Conservation (phyloP, 257 asterid species). For the Solanum megistacrolobum region DNA sequence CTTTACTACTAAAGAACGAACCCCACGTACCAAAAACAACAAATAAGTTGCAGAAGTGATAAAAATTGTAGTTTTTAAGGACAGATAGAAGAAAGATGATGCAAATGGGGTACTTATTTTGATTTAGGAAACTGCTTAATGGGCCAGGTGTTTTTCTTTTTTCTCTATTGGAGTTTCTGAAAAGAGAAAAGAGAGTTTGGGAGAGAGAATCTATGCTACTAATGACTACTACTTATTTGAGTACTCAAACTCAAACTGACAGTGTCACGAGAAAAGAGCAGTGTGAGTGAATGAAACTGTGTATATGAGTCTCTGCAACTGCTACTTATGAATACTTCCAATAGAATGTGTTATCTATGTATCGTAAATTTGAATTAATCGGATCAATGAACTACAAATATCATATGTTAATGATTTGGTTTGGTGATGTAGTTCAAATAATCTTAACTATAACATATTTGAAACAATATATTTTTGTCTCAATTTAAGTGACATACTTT, state of each 20-base stretch:
- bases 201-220: constrained; percentile 1
- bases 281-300: constrained; percentile 29
- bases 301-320: constrained; percentile 2
- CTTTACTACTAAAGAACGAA: neutral
- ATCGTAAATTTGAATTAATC: neutral
- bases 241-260: neutral
- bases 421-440: neutral
- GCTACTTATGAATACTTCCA: neutral
- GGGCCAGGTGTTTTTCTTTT: constrained; percentile 62
- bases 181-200: neutral
- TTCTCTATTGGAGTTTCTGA: neutral
- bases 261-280: constrained; percentile 60
- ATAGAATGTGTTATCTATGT: neutral
- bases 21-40: neutral
- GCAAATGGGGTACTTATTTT: constrained; percentile 13
- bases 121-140: constrained; percentile 35
- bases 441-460: neutral
- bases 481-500: neutral
- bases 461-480: fast-evolving
- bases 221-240: neutral
- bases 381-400: fast-evolving
- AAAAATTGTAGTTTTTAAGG: neutral
- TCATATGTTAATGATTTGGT: neutral
- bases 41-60: neutral
- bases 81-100: constrained; percentile 1